Conservation (phyloP, 371 early-diverging fungal species). For the Spiromyces aspiralis region DNA sequence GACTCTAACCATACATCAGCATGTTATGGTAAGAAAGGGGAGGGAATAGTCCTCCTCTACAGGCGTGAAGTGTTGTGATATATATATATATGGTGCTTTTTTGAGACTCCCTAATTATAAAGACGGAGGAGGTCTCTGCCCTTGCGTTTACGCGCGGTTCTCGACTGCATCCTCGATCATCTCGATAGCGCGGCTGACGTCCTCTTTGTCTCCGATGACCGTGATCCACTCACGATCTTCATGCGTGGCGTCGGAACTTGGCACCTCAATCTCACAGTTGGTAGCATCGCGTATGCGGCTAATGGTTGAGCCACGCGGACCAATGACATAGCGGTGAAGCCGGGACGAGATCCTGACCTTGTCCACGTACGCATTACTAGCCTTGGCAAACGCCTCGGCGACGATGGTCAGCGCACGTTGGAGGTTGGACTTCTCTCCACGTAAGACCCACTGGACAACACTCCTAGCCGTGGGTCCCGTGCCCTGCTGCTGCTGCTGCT, state of each 20-base stretch:
- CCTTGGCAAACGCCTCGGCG: conserved; percentile 24
- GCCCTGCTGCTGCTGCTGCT: conserved; percentile 11
- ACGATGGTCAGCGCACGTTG: conserved; percentile 28
- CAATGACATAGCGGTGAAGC: conserved; percentile 41
- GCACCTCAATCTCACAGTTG: conserved; percentile 34
- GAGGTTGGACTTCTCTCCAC: conserved; percentile 14
- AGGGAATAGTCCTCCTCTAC: too few species aligned
- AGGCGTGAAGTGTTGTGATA: too few species aligned
- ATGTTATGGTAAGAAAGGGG: too few species aligned
- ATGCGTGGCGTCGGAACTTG: conserved; percentile 15
- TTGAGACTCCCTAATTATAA: too few species aligned
- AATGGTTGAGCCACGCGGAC: conserved; percentile 38
- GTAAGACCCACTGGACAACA: not conserved
- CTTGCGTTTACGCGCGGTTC: conserved; percentile 12
- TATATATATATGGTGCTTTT: too few species aligned
- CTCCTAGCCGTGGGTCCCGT: conserved; percentile 2
- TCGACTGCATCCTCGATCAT: conserved; percentile 15
- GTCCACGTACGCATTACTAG: conserved; percentile 2
- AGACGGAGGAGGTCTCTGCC: too few species aligned
- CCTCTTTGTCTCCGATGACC: conserved; percentile 11
- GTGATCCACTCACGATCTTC: conserved; percentile 10
- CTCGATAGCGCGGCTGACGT: conserved; percentile 12
- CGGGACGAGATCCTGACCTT: not conserved
- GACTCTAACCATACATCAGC: too few species aligned
- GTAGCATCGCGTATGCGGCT: conserved; percentile 35